Evolutionary conservation across 805 yeast genomes (phyloP).

Genomic region (Candida easanensis): DNA sequence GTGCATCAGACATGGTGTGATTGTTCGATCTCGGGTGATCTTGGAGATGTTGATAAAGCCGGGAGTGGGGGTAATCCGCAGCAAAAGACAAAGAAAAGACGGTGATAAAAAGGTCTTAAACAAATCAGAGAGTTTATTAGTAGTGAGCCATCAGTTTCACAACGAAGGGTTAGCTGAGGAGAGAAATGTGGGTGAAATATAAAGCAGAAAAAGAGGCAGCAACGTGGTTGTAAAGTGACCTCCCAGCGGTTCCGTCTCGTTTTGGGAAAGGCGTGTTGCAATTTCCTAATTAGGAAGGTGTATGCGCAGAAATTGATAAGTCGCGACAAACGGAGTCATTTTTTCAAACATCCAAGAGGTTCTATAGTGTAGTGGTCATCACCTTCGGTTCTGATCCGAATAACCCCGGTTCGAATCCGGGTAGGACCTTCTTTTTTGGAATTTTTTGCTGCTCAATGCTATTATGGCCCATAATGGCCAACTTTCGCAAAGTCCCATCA

Average conservation of each 20-base stretch:
- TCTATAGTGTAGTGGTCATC: slow-evolving; percentile 31
- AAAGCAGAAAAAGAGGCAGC: no score
- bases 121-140: no score
- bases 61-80: neutral
- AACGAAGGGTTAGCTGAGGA: no score
- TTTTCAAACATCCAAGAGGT: slow-evolving; percentile 6
- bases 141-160: no score
- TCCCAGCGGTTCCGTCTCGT: no score
- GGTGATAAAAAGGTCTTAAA: no score
- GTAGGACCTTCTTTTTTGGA: slow-evolving; percentile 27
- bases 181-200: no score
- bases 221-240: no score
- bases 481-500: no score
- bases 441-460: neutral
- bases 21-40: neutral
- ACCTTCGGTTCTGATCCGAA: slow-evolving; percentile 33
- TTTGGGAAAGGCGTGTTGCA: neutral
- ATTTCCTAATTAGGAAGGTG: neutral
- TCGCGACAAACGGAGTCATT: neutral
- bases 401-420: slow-evolving; percentile 35
- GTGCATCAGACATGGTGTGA: neutral
- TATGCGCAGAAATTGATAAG: neutral
- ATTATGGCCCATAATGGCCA: no score
- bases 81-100: no score
- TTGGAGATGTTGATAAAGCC: neutral